Conservation (phyloP, 2,329 filamentous ascomycete genomes). For the Curvularia sp. region DNA sequence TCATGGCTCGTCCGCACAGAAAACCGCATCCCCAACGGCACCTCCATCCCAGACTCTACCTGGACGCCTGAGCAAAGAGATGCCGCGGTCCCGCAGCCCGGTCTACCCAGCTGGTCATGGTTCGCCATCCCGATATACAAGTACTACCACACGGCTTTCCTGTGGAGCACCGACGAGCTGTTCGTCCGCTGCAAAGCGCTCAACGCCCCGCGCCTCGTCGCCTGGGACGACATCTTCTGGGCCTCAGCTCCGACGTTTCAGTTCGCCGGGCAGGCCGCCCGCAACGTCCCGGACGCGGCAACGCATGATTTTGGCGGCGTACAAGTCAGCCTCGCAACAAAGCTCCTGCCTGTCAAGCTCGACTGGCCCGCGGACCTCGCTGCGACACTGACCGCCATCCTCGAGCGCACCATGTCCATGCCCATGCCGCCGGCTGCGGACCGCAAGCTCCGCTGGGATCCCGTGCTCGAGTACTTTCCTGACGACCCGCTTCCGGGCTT, state of each 20-base stretch:
- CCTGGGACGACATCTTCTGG: constrained; percentile 11
- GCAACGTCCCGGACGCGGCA: not conserved
- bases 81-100: not conserved
- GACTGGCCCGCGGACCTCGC: constrained; percentile 1
- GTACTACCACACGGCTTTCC: constrained; percentile 2
- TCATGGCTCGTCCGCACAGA: not conserved
- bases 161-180: constrained; percentile 6
- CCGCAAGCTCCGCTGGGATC: not conserved
- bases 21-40: not conserved
- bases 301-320: constrained; percentile 1
- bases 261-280: not conserved
- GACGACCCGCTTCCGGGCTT: constrained; percentile 1
- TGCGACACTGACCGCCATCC: too few species aligned
- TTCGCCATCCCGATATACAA: constrained; percentile 14
- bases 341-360: not conserved
- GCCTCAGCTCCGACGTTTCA: not conserved
- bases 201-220: not conserved
- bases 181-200: not conserved
- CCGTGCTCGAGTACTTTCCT: constrained; percentile 8
- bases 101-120: constrained; percentile 17
- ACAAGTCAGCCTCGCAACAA: not conserved
- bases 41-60: not conserved
- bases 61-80: not conserved
- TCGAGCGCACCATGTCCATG: too few species aligned
- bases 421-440: too few species aligned